These are phyloP conservation scores for Chaetomidium leptoderma DNA, from an alignment of 495 filamentous ascomycete species.

Conservation along the genomic window DNA sequence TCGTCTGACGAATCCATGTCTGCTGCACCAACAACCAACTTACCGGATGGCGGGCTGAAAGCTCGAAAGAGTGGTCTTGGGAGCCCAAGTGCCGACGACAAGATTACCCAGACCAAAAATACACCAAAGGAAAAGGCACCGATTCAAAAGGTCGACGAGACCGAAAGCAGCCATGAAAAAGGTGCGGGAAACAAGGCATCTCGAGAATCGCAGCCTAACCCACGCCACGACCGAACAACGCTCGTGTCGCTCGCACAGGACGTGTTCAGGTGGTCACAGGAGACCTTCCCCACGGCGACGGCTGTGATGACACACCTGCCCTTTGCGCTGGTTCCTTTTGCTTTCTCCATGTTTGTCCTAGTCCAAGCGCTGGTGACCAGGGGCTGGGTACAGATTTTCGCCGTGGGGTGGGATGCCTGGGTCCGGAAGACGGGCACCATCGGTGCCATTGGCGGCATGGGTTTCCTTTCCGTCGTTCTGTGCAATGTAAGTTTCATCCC, in stretches of 20 bases:
- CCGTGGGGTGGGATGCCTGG: conserved; percentile 64
- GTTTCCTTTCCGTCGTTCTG: conserved; percentile 59
- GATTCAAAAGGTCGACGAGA: neutral
- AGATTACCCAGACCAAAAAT: neutral
- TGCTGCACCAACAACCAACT: neutral
- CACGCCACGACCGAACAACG: conserved; percentile 28
- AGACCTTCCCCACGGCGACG: conserved; percentile 62
- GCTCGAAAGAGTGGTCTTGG: neutral
- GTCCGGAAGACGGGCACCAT: conserved; percentile 60
- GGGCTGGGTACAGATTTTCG: conserved; percentile 64
- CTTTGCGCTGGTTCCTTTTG: conserved; percentile 59
- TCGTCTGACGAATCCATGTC: neutral
- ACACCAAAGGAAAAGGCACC: neutral
- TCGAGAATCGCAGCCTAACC: neutral
- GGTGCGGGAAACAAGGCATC: neutral
- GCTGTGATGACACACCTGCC: conserved; percentile 58
- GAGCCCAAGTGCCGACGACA: neutral
- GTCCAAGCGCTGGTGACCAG: conserved; percentile 63
- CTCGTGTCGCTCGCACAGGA: conserved; percentile 45
- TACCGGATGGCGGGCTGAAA: neutral
- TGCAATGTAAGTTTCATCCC: conserved; percentile 66
- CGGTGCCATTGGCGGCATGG: conserved; percentile 63
- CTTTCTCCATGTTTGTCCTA: conserved; percentile 64
- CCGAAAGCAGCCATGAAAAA: conserved; percentile 2
- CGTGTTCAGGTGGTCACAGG: conserved; percentile 51